phyloP scores from a whole-genome alignment of 345 rosid species.

The Euphorbia pulcherrima region DNA sequence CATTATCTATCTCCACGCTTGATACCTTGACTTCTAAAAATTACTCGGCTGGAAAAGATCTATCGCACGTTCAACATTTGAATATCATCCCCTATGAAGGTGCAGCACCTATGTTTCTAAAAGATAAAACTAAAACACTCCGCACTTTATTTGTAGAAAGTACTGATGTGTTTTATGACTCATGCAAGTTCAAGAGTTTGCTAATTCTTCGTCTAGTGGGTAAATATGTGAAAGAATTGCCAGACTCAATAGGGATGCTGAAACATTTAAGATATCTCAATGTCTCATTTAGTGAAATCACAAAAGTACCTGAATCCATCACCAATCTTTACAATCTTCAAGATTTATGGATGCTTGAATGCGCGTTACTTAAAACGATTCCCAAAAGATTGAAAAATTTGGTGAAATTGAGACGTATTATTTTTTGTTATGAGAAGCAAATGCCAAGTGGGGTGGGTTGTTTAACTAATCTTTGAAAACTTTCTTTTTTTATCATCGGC shows the following conservation, averaged over 20 bases:
- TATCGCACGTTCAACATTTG: too few relatives aligned
- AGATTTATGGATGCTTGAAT: too few relatives aligned
- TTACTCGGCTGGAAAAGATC: too few relatives aligned
- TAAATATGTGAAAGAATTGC: background rate
- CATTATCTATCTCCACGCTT: conserved; percentile 15
- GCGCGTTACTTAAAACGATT: too few relatives aligned
- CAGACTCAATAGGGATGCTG: too few relatives aligned
- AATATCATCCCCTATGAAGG: too few relatives aligned
- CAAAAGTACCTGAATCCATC: conserved; percentile 19
- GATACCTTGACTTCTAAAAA: too few relatives aligned
- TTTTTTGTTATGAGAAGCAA: background rate
- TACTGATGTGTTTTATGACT: background rate
- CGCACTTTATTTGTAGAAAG: background rate
- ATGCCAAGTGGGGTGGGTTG: background rate
- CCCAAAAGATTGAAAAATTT: too few relatives aligned
- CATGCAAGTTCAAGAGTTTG: background rate
- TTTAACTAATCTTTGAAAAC: background rate
- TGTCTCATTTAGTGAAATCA: too few relatives aligned
- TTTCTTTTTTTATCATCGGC: background rate
- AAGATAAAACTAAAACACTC: too few relatives aligned
- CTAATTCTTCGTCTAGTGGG: background rate
- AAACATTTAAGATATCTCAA: too few relatives aligned
- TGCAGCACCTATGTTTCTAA: background rate
- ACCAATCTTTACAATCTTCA: conserved; percentile 1
- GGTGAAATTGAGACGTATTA: background rate